These are phyloP conservation scores for Aspergillus incahuasiensis DNA, from an alignment of 495 filamentous ascomycete genomes.

Conservation along the genomic window DNA sequence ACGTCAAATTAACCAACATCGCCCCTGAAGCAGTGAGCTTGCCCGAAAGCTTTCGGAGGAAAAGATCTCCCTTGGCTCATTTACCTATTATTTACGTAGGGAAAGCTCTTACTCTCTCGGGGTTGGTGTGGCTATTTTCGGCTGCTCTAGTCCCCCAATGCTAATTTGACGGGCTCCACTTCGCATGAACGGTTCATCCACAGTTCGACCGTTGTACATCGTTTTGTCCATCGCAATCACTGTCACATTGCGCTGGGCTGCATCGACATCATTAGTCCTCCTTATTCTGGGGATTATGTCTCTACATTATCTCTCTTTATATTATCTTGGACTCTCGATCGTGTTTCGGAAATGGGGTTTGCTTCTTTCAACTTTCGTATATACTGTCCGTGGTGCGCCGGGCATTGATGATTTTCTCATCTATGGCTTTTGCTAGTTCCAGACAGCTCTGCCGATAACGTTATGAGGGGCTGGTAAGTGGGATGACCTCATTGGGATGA, in stretches of 20 bases:
- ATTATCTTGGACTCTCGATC: not conserved
- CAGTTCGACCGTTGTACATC: slow-evolving; percentile 15
- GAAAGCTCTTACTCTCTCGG: slow-evolving; percentile 6
- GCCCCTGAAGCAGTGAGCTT: slow-evolving; percentile 4
- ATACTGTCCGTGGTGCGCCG: slow-evolving; percentile 5
- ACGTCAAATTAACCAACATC: slow-evolving; percentile 6
- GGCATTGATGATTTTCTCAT: slow-evolving; percentile 15
- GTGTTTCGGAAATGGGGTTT: slow-evolving; percentile 3
- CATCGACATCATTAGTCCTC: slow-evolving; percentile 10
- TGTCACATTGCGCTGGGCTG: slow-evolving; percentile 15
- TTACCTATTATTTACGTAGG: too few relatives aligned
- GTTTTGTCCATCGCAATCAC: slow-evolving; percentile 20
- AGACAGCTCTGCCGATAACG: slow-evolving; percentile 23
- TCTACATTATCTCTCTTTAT: slow-evolving; percentile 2
- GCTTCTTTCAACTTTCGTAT: not conserved
- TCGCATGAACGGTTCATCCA: slow-evolving; percentile 20
- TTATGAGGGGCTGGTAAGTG: slow-evolving; percentile 48
- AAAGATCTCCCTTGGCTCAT: slow-evolving; percentile 11
- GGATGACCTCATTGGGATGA: not conserved
- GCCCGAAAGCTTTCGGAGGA: slow-evolving; percentile 3
- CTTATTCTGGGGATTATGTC: slow-evolving; percentile 3
- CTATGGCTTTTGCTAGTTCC: slow-evolving; percentile 20
- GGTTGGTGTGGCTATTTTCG: slow-evolving; percentile 10
- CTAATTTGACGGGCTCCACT: slow-evolving; percentile 17
- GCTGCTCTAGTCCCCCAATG: slow-evolving; percentile 3